phyloP scores from a whole-genome alignment of 345 rosid species.

The Euphorbia lathyris region DNA sequence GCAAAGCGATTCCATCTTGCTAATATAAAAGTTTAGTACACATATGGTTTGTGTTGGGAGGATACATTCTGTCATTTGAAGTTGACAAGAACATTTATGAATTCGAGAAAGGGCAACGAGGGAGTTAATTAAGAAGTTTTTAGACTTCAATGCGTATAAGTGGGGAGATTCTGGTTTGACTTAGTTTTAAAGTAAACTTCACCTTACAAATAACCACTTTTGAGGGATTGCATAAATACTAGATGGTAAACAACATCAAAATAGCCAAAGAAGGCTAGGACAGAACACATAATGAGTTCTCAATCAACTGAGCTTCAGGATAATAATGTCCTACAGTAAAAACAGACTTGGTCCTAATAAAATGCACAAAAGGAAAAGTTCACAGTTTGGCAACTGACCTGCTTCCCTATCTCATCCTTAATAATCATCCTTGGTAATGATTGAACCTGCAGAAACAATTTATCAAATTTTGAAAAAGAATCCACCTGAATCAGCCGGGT shows the following conservation, averaged over 20 bases:
- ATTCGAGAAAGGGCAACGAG: background rate
- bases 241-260: background rate
- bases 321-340: background rate
- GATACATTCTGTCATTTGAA: background rate
- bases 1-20: background rate
- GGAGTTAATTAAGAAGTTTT: background rate
- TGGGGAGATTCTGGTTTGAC: background rate
- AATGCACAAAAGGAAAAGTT: slow-evolving; percentile 9
- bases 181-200: background rate
- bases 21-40: background rate
- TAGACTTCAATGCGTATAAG: background rate
- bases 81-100: background rate
- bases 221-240: background rate
- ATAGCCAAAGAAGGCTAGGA: background rate
- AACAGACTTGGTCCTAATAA: background rate
- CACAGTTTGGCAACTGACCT: slow-evolving; percentile 43
- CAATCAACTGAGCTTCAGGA: background rate
- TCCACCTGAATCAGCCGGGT: slow-evolving; percentile 16
- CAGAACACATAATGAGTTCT: background rate
- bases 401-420: slow-evolving; percentile 92
- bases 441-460: slow-evolving; percentile 64
- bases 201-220: background rate
- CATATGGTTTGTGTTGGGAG: background rate
- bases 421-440: slow-evolving; percentile 97
- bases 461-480: slow-evolving; percentile 11